Conservation (phyloP, 805 yeast genomes). For the Saccharomyces mikatae region DNA sequence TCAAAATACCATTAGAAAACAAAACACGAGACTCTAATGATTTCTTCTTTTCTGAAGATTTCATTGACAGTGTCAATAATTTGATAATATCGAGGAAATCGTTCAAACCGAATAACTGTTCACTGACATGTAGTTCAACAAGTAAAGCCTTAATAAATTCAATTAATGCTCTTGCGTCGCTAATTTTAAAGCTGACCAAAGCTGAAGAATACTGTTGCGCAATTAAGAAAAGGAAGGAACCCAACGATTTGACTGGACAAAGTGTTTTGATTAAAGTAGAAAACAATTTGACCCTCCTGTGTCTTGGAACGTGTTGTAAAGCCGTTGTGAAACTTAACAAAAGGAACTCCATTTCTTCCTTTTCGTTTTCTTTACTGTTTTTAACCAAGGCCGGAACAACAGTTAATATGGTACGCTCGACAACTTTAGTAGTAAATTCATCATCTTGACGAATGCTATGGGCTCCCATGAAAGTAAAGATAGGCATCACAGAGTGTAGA, state of each 20-base stretch:
- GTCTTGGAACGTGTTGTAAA: constrained; percentile 91
- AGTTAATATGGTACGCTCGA: constrained; percentile 80
- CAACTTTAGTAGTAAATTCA: constrained; percentile 85
- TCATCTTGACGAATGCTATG: constrained; percentile 95
- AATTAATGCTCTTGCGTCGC: constrained; percentile 58
- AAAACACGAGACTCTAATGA: constrained; percentile 45
- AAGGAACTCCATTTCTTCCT: constrained; percentile 72
- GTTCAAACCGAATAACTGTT: constrained; percentile 52
- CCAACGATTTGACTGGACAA: constrained; percentile 58
- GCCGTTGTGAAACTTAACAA: constrained; percentile 89
- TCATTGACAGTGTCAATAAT: constrained; percentile 32
- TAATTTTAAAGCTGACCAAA: constrained; percentile 45
- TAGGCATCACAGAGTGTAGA: constrained; percentile 97
- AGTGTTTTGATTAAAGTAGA: constrained; percentile 70
- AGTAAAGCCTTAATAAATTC: constrained; percentile 69
- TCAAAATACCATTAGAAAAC: constrained; percentile 53
- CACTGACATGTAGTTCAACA: constrained; percentile 56
- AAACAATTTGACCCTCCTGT: constrained; percentile 82
- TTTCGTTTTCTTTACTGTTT: constrained; percentile 32
- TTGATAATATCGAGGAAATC: constrained; percentile 38
- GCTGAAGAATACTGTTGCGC: constrained; percentile 68
- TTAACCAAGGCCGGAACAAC: constrained; percentile 85
- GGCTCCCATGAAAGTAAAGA: constrained; percentile 98
- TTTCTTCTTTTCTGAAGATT: constrained; percentile 33
- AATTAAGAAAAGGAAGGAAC: constrained; percentile 65